Conservation (phyloP, 805 yeast species). For the Cyberlindnera xishuangbannaensis region DNA sequence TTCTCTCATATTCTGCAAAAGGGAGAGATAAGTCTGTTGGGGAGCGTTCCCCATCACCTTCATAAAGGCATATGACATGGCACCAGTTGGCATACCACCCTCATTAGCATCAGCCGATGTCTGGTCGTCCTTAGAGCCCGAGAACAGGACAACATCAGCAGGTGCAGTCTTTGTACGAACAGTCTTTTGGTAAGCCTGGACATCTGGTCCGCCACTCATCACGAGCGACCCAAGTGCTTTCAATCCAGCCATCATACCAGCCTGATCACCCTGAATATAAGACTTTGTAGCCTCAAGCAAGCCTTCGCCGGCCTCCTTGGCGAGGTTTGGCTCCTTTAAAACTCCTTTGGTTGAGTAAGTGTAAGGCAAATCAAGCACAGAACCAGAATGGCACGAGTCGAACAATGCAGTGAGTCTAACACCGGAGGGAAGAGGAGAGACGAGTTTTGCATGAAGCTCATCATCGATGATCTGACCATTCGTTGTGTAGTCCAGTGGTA, state of each 20-base stretch:
- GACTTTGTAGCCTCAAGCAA: conserved; percentile 53
- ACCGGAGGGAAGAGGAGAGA: conserved; percentile 63
- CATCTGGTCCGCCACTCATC: conserved; percentile 33
- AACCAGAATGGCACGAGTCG: conserved; percentile 85
- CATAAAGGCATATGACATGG: conserved; percentile 77
- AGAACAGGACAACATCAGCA: conserved; percentile 69
- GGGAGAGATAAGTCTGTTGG: conserved; percentile 60
- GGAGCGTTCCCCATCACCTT: conserved; percentile 55
- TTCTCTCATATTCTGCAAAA: conserved; percentile 65
- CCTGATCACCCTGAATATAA: conserved; percentile 53
- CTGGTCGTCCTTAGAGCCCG: conserved; percentile 82
- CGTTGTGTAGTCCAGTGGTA: conserved; percentile 65
- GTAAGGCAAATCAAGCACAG: conserved; percentile 75
- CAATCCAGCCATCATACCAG: conserved; percentile 38
- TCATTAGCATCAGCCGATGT: conserved; percentile 79
- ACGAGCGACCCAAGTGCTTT: conserved; percentile 36
- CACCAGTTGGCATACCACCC: conserved; percentile 71
- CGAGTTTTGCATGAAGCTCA: conserved; percentile 65
- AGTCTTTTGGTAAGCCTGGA: conserved; percentile 34
- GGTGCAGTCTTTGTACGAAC: conserved; percentile 58
- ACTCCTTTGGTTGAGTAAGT: conserved; percentile 80
- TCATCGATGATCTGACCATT: conserved; percentile 73
- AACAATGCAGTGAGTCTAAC: conserved; percentile 73
- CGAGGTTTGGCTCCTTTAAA: conserved; percentile 71
- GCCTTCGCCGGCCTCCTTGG: conserved; percentile 69